Percentiles rank a stretch among this genome's conserved stretches.
These are phyloP conservation scores for Conringia planisiliqua DNA, from an alignment of 345 rosid genomes.

Conservation along the genomic window DNA sequence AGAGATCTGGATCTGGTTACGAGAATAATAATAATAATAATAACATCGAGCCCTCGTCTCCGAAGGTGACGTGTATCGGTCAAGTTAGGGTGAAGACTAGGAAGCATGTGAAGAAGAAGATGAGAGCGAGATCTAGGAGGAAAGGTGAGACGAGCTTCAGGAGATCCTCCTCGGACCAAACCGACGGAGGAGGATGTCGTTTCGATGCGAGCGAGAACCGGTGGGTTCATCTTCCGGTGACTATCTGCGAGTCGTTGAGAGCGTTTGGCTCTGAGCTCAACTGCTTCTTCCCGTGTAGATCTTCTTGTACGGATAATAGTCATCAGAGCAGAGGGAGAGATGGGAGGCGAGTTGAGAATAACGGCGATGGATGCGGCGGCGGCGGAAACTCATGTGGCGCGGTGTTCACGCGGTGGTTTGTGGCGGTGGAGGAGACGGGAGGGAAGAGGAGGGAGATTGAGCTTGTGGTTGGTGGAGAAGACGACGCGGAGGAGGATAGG, in stretches of 20 bases:
- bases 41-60: conserved; percentile 72
- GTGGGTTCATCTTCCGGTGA: conserved; percentile 83
- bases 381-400: conserved; percentile 61
- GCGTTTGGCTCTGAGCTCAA: conserved; percentile 79
- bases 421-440: conserved; percentile 69
- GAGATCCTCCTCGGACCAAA: conserved; percentile 32
- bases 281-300: conserved; percentile 83
- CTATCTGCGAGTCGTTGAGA: conserved; percentile 80
- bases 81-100: conserved; percentile 97
- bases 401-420: conserved; percentile 77
- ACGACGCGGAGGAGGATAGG: conserved; percentile 39
- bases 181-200: conserved; percentile 24
- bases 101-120: conserved; percentile 80
- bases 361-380: conserved; percentile 31
- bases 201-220: conserved; percentile 37
- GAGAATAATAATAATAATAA: conserved; percentile 3
- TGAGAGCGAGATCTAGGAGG: conserved; percentile 61
- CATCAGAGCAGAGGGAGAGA: conserved; percentile 16
- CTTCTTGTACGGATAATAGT: conserved; percentile 51
- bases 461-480: conserved; percentile 62
- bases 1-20: conserved; percentile 58
- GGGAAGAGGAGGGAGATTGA: conserved; percentile 68
- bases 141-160: conserved; percentile 67
- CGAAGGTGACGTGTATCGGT: conserved; percentile 96
- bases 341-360: conserved; percentile 28